A percentile compares a stretch with the other conserved stretches of the same genome.
These are phyloP conservation scores for Nicotiana otophora DNA, from an alignment of 257 asterid genomes.

Conservation along the genomic window DNA sequence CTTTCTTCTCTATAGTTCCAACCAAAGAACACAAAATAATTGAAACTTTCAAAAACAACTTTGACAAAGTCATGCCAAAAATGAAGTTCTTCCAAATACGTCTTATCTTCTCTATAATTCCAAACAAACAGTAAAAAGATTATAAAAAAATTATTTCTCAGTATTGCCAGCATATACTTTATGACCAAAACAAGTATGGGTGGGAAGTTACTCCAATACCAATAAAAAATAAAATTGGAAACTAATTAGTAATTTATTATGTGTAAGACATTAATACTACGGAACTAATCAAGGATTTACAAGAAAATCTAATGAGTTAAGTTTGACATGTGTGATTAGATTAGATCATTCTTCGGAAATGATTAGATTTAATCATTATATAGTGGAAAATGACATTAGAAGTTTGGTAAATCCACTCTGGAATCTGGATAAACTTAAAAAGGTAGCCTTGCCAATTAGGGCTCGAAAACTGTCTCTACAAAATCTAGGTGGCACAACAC, in stretches of 20 bases:
- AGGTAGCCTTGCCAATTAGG: not conserved
- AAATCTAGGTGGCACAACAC: not conserved
- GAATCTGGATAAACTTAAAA: slow-evolving; percentile 1
- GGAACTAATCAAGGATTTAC: not conserved
- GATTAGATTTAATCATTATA: slow-evolving; percentile 5
- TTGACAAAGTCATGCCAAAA: too few relatives aligned
- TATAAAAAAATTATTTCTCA: too few relatives aligned
- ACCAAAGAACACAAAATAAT: not conserved
- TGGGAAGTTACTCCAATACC: too few relatives aligned
- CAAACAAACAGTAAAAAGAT: too few relatives aligned
- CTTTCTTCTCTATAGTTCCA: not conserved
- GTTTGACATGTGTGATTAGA: not conserved
- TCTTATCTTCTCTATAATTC: too few relatives aligned
- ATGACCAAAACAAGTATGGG: not conserved
- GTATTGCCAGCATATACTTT: not conserved
- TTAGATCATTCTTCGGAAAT: not conserved
- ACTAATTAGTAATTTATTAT: not conserved
- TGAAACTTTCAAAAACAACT: too few relatives aligned
- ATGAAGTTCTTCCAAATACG: too few relatives aligned
- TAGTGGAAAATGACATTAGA: not conserved
- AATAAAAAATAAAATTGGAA: not conserved
- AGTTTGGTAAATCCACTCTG: slow-evolving; percentile 6
- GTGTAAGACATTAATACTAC: not conserved
- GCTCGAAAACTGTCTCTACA: not conserved
- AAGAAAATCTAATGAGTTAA: not conserved